Evolutionary conservation across 140 eudicot species (phyloP).

Genomic region (Anethum foeniculum): DNA sequence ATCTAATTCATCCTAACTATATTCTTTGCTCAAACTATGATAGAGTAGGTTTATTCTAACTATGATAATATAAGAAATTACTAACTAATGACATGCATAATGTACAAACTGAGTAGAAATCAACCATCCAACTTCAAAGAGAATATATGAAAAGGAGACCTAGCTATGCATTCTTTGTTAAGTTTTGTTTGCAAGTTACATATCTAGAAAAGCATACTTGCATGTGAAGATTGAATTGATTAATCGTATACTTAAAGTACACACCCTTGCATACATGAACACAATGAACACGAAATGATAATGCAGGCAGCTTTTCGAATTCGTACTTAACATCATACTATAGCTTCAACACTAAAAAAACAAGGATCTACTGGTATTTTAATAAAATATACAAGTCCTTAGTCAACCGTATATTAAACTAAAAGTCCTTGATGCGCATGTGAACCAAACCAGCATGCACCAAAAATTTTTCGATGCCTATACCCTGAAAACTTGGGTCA

Average conservation of each 20-base stretch:
- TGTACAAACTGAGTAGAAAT: neutral
- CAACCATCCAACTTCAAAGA: neutral
- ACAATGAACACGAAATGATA: neutral
- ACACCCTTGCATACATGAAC: neutral
- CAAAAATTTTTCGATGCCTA: neutral
- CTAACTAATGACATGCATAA: neutral
- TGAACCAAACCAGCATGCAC: slow-evolving; percentile 2
- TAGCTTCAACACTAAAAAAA: neutral
- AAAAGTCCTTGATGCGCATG: neutral
- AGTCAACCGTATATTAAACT: neutral
- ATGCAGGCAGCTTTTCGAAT: neutral
- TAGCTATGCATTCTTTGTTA: neutral
- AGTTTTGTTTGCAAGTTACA: neutral
- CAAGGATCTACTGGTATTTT: neutral
- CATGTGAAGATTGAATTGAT: slow-evolving; percentile 6
- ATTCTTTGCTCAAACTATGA: neutral
- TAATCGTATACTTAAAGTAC: neutral
- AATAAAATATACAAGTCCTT: neutral
- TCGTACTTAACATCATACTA: neutral
- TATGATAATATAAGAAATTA: neutral
- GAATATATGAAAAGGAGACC: neutral
- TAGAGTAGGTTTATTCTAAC: neutral
- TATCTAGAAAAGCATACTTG: neutral
- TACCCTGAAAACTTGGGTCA: neutral
- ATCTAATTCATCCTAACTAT: neutral